These are phyloP conservation scores for Eimeria acervulina DNA, from an alignment of 169 alveolate species.

Conservation along the genomic window DNA sequence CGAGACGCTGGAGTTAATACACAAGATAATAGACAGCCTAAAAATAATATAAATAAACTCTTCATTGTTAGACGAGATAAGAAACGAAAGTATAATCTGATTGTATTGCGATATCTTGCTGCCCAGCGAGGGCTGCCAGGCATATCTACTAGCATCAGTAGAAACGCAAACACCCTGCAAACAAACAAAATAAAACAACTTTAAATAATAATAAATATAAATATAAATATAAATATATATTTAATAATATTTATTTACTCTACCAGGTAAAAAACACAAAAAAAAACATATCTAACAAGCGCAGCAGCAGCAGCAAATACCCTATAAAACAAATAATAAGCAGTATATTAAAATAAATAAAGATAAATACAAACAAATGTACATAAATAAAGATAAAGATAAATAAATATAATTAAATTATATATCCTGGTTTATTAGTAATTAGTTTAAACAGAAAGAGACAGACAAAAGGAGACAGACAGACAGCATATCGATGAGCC, in stretches of 20 bases:
- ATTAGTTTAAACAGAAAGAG: too few relatives aligned
- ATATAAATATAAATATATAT: too few relatives aligned
- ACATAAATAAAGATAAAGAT: not conserved
- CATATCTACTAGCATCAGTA: slow-evolving; percentile 93
- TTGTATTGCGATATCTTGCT: slow-evolving; percentile 91
- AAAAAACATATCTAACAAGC: too few relatives aligned
- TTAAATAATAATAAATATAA: too few relatives aligned
- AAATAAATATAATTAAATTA: not conserved
- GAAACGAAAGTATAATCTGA: slow-evolving; percentile 92
- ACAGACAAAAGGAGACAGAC: not conserved
- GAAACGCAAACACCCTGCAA: slow-evolving; percentile 90
- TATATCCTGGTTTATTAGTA: too few relatives aligned
- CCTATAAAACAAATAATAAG: too few relatives aligned
- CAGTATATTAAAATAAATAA: too few relatives aligned
- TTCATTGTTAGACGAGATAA: slow-evolving; percentile 94
- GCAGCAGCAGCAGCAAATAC: too few relatives aligned
- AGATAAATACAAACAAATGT: too few relatives aligned
- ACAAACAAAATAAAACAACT: slow-evolving; percentile 55
- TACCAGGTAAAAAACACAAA: too few relatives aligned
- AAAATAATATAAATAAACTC: slow-evolving; percentile 91
- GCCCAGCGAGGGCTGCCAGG: slow-evolving; percentile 97
- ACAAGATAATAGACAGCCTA: slow-evolving; percentile 86
- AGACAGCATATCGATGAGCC: not conserved
- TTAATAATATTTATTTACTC: too few relatives aligned
- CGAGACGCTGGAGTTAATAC: slow-evolving; percentile 7